A percentile compares a stretch with the other conserved stretches of the same genome.
Conservation (phyloP, 148 eudicot species). For the Agrostemma githago region DNA sequence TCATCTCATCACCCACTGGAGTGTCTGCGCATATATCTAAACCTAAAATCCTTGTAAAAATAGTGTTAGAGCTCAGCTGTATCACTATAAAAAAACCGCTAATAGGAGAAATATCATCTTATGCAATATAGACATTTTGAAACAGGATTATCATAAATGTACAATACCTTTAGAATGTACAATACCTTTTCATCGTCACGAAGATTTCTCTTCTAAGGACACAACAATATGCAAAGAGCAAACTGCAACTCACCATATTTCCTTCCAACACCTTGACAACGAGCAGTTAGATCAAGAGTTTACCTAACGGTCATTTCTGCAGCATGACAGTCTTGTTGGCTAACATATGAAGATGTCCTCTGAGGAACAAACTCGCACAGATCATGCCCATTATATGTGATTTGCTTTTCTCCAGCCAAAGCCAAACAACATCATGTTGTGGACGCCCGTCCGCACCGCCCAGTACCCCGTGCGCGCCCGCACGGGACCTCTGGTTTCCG, state of each 20-base stretch:
- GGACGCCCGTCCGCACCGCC: no score
- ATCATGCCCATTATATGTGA: slow-evolving; percentile 90
- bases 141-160: slow-evolving; percentile 1
- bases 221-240: slow-evolving; percentile 2
- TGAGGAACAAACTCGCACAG: slow-evolving; percentile 94
- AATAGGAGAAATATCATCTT: neutral
- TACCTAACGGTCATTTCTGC: slow-evolving; percentile 99
- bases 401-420: no score
- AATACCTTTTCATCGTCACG: slow-evolving; percentile 23
- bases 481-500: no score
- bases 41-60: slow-evolving; percentile 87
- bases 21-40: slow-evolving; percentile 96
- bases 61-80: slow-evolving; percentile 37
- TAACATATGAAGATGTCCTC: slow-evolving; percentile 88
- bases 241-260: slow-evolving; percentile 72
- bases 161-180: slow-evolving; percentile 84
- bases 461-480: no score
- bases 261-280: slow-evolving; percentile 93
- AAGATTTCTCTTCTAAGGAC: neutral
- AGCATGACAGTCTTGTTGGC: slow-evolving; percentile 91
- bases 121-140: neutral
- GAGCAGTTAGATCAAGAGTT: slow-evolving; percentile 84
- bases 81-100: neutral
- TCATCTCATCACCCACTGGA: slow-evolving; percentile 96
- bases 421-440: no score